Percentiles rank a stretch among this genome's conserved stretches.
These are phyloP conservation scores for Aspergillus pseudoviridinutans DNA, from an alignment of 2,329 filamentous ascomycete species.

Conservation along the genomic window DNA sequence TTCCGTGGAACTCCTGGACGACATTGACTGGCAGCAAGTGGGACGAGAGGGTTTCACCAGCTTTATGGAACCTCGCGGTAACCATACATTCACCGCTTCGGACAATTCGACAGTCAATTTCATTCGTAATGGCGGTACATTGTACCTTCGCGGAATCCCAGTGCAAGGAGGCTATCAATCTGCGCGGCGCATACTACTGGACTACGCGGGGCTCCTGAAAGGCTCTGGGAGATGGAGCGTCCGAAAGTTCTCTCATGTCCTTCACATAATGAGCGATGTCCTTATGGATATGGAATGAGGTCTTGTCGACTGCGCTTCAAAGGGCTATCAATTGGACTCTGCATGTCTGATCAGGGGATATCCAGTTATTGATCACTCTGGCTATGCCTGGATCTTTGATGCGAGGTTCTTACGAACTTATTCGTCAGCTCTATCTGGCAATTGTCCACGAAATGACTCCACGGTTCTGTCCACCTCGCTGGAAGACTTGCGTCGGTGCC, in stretches of 20 bases:
- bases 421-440: background rate
- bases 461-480: background rate
- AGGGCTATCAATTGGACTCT: background rate
- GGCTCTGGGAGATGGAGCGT: constrained; percentile 51
- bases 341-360: background rate
- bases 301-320: background rate
- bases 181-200: constrained; percentile 48
- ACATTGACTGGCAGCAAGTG: constrained; percentile 48
- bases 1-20: constrained; percentile 45
- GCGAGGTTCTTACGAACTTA: background rate
- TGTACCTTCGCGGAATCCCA: constrained; percentile 47
- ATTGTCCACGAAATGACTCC: background rate
- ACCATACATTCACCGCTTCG: constrained; percentile 21
- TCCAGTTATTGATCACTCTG: background rate
- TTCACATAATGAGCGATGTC: constrained; percentile 54
- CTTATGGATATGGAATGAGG: constrained; percentile 34
- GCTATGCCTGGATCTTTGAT: background rate
- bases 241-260: constrained; percentile 48
- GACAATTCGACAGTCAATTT: constrained; percentile 39
- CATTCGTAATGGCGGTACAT: constrained; percentile 47
- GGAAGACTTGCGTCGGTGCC: background rate
- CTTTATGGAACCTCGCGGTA: constrained; percentile 32
- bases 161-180: constrained; percentile 50
- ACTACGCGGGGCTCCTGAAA: constrained; percentile 51
- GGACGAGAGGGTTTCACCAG: constrained; percentile 45